Evolutionary conservation across 306 rosid species (phyloP), one percentile per base, ranked within the genome.

Genomic region (Pterocarpus santalinus): DNA sequence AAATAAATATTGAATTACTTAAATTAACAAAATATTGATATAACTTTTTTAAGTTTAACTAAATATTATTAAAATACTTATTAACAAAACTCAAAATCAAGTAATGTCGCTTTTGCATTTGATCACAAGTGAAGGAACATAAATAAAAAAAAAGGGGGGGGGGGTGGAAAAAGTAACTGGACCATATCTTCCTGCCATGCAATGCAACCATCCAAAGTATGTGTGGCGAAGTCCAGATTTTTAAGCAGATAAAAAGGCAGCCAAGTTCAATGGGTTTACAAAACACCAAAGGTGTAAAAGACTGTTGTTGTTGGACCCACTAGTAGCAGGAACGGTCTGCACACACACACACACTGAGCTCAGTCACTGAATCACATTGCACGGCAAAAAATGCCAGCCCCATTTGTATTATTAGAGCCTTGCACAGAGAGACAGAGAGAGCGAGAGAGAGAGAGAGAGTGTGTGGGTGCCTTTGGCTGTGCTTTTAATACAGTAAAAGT

Each of bases 291-390:
- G 28, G 78, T 56, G 65, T 49, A 78, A 65, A 78, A 76, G 33
- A 56, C 32, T 67, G 73, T 44, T 22, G 28, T 41, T 33, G 62
- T 52, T 67, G 76, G 89, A 76, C 74, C 84, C 86, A 76, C 87
- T 82, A 85, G 47, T 1, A 85, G 44, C 1, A 22, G 35, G 44
- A 75, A 75, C 51, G 56, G 85, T 76, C 66, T 81, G 7, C 46
- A 68, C 60, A 60, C 28, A 22, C 28, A 22, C 28, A 22, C 28
- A 22, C 28, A 22, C n/a, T n/a, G 1, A 60, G 64, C 65, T 83
- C 65, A 78, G 84, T 69, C 61, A 78, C 80, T 69, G 85, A 84
- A 75, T 66, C 69, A 72, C 78, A 76, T 46, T 82, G 73, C 85
- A 63, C 78, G 17, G 81, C 63, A 65, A 77, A 64, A 68, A 36